Conservation (phyloP, 1,284 basidiomycete genomes). For the Taiwanofungus camphoratus region DNA sequence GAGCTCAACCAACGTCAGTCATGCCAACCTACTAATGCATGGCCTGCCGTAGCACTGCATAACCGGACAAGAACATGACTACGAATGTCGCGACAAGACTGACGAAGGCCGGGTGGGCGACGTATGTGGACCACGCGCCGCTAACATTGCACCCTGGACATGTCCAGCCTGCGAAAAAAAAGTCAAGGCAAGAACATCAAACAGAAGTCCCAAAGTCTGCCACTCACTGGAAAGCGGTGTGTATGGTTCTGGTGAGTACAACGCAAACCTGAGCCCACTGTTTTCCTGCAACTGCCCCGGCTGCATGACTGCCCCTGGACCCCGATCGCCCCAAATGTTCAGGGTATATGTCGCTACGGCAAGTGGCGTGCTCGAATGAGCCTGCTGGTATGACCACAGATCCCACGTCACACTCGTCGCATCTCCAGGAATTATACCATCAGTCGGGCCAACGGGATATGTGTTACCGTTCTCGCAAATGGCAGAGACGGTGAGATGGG, state of each 20-base stretch:
- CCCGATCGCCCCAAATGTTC: conserved; percentile 75
- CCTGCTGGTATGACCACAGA: conserved; percentile 69
- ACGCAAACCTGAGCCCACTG: conserved; percentile 67
- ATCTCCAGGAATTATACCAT: conserved; percentile 66
- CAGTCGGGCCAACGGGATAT: conserved; percentile 79
- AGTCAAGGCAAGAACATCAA: conserved; percentile 5
- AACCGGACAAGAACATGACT: conserved; percentile 70
- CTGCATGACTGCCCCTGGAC: conserved; percentile 48
- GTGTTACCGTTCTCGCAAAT: conserved; percentile 83
- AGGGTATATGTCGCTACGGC: conserved; percentile 74
- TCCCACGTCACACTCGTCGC: conserved; percentile 80
- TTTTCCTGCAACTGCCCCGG: conserved; percentile 73
- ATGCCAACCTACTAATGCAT: conserved; percentile 13
- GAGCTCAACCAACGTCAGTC: not conserved
- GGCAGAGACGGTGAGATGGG: conserved; percentile 75
- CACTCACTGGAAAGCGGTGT: conserved; percentile 66
- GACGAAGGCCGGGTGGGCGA: conserved; percentile 59
- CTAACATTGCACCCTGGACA: conserved; percentile 70
- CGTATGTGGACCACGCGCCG: conserved; percentile 40
- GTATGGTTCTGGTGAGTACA: conserved; percentile 81
- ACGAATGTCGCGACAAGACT: conserved; percentile 64
- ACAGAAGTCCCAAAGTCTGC: conserved; percentile 16
- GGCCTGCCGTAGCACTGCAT: conserved; percentile 48
- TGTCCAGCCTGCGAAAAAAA: conserved; percentile 56
- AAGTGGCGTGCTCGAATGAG: conserved; percentile 60